These are phyloP conservation scores for Musa schizocarpa DNA, from an alignment of 176 grass and related monocot species.

Conservation along the genomic window DNA sequence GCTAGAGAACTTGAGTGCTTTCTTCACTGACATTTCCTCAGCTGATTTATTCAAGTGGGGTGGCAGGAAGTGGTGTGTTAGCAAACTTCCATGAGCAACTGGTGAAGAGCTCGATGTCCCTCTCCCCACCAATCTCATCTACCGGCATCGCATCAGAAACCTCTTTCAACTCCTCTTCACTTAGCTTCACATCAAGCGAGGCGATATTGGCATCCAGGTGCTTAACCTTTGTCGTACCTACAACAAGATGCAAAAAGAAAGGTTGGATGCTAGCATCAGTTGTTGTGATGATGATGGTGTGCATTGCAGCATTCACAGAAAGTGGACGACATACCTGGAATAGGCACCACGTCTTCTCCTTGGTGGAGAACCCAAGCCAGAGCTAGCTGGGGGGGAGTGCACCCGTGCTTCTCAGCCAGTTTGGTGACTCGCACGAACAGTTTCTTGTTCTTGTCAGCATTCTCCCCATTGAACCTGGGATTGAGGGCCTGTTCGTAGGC, in stretches of 20 bases:
- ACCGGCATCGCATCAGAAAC: slow-evolving; percentile 33
- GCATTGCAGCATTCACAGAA: background rate
- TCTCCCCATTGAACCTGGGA: slow-evolving; percentile 20
- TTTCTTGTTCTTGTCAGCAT: slow-evolving; percentile 15
- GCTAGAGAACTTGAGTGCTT: too few species aligned
- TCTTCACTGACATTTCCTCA: too few species aligned
- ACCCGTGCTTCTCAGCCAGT: slow-evolving; percentile 8
- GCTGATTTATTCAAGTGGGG: background rate
- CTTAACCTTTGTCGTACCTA: slow-evolving; percentile 14
- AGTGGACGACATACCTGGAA: slow-evolving; percentile 6
- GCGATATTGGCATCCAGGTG: slow-evolving; percentile 10
- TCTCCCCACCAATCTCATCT: slow-evolving; percentile 45
- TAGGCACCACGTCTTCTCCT: slow-evolving; percentile 16
- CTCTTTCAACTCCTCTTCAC: slow-evolving; percentile 4
- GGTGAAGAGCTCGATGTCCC: slow-evolving; percentile 38
- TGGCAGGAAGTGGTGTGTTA: slow-evolving; percentile 35
- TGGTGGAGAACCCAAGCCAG: slow-evolving; percentile 23
- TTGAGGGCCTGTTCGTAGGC: background rate
- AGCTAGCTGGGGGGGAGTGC: slow-evolving; percentile 16
- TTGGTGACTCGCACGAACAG: background rate
- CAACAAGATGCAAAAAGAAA: background rate
- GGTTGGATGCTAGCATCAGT: too few species aligned
- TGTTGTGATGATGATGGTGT: too few species aligned
- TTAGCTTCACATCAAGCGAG: slow-evolving; percentile 3
- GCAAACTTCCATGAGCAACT: slow-evolving; percentile 54